Evolutionary conservation across 2,329 filamentous ascomycete species (phyloP).

Genomic region (Colletotrichum sp.): DNA sequence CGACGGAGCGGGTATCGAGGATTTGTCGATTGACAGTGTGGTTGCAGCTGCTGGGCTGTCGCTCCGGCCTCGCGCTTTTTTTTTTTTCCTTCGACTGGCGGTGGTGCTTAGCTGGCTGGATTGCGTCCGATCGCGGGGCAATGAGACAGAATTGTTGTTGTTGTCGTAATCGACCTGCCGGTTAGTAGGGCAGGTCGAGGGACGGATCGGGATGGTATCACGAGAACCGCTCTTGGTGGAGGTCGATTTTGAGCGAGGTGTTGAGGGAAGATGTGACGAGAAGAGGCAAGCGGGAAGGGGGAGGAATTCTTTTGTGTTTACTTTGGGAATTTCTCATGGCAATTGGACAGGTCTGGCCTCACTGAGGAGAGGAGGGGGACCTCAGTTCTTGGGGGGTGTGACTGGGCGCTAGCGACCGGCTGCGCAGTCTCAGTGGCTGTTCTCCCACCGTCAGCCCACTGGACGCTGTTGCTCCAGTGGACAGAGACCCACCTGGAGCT

Average conservation of each 20-base stretch:
- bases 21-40: neutral
- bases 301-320: slow-evolving; percentile 22
- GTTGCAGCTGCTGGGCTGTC: neutral
- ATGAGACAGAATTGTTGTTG: neutral
- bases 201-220: neutral
- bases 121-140: neutral
- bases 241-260: neutral
- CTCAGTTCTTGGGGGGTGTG: neutral
- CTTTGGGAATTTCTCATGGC: slow-evolving; percentile 14
- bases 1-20: neutral
- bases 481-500: neutral
- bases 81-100: neutral
- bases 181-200: neutral
- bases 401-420: slow-evolving; percentile 4
- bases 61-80: slow-evolving; percentile 6
- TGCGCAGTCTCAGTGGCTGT: neutral
- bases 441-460: neutral
- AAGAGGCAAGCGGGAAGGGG: neutral
- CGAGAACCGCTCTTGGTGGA: neutral
- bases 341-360: neutral
- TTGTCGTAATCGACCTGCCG: neutral
- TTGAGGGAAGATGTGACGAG: slow-evolving; percentile 6
- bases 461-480: neutral
- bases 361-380: neutral
- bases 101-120: neutral